phyloP scores from a whole-genome alignment of 192 early-diverging fungal species.

The Coemansia biformis region DNA sequence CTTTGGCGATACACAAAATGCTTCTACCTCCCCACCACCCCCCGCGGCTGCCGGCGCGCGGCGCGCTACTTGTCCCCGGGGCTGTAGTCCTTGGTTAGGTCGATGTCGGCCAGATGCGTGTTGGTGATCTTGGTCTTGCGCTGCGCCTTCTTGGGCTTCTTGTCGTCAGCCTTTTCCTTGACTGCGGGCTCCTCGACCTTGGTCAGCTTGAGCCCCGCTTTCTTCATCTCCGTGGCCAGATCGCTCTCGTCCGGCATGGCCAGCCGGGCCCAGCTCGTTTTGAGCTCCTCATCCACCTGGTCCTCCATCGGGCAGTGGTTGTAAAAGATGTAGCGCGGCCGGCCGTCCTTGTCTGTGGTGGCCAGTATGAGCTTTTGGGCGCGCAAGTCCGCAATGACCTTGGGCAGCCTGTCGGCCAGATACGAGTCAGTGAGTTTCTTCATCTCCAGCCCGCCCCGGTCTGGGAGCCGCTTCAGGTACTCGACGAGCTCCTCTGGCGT shows the following conservation, averaged over 20 bases:
- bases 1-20: too few species aligned
- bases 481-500: slow-evolving; percentile 66
- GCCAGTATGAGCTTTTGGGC: slow-evolving; percentile 56
- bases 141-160: slow-evolving; percentile 58
- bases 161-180: slow-evolving; percentile 45
- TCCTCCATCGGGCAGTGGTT: slow-evolving; percentile 47
- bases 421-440: slow-evolving; percentile 74
- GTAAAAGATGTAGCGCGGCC: slow-evolving; percentile 62
- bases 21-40: too few species aligned
- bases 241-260: slow-evolving; percentile 67
- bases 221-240: slow-evolving; percentile 62
- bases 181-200: slow-evolving; percentile 59
- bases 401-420: slow-evolving; percentile 33
- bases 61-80: slow-evolving; percentile 9
- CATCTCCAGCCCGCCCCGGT: slow-evolving; percentile 63
- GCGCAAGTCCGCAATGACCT: slow-evolving; percentile 28
- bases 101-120: slow-evolving; percentile 68
- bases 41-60: too few species aligned
- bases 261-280: slow-evolving; percentile 66
- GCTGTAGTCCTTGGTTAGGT: slow-evolving; percentile 70
- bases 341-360: slow-evolving; percentile 60
- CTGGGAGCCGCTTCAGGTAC: slow-evolving; percentile 53
- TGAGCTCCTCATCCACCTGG: slow-evolving; percentile 54
- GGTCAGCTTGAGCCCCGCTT: slow-evolving; percentile 66
- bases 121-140: slow-evolving; percentile 75